These are phyloP conservation scores for Zygosaccharomyces pseudobailii DNA, from an alignment of 1,139 yeast genomes.

Conservation along the genomic window DNA sequence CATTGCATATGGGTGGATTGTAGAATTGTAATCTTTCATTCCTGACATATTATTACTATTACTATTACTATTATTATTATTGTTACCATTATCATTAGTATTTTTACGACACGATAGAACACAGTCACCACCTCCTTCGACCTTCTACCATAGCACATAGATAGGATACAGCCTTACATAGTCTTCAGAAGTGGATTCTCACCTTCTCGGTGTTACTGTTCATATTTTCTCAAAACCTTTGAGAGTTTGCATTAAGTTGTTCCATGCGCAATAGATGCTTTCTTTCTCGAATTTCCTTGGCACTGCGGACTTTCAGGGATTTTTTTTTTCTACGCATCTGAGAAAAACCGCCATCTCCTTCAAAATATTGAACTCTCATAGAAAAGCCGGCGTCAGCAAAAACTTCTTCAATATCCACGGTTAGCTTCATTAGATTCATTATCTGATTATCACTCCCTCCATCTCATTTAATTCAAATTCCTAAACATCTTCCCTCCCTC, in stretches of 20 bases:
- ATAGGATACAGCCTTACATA: no score
- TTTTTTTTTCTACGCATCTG: background rate
- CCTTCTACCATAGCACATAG: no score
- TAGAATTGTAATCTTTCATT: slow-evolving; percentile 7
- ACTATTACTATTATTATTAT: background rate
- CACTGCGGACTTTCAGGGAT: background rate
- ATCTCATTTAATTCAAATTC: background rate
- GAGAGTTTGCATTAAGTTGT: no score
- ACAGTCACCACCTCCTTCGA: no score
- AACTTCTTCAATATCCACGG: background rate
- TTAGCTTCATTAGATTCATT: background rate
- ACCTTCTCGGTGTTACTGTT: no score
- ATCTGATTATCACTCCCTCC: background rate
- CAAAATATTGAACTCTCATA: no score
- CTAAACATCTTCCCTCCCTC: background rate
- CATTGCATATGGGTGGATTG: slow-evolving; percentile 36
- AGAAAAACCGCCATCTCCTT: background rate
- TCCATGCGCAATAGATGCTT: background rate
- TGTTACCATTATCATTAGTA: background rate
- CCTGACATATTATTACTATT: background rate
- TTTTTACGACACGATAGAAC: background rate
- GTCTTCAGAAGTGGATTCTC: no score
- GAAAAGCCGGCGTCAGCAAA: no score
- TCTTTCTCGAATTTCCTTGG: background rate
- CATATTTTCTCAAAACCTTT: no score